phyloP scores from a whole-genome alignment of 1,284 basidiomycete genomes.

The Trichosporon asahii region DNA sequence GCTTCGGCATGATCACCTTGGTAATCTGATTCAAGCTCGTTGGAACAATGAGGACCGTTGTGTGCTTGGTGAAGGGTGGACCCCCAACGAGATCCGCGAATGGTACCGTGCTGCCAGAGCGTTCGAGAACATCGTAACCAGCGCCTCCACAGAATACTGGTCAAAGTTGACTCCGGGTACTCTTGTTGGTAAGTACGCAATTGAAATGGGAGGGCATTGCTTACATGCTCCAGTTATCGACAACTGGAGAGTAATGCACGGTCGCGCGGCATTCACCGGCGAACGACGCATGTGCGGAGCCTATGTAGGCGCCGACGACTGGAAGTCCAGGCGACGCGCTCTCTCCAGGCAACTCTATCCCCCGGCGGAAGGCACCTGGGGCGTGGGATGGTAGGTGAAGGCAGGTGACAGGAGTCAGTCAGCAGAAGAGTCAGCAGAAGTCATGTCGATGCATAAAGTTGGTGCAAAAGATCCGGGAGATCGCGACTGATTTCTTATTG shows the following conservation, averaged over 20 bases:
- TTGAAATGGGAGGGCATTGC: slow-evolving; percentile 1
- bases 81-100: slow-evolving; percentile 60
- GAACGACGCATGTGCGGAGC: slow-evolving; percentile 90
- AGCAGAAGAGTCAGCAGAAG: background rate
- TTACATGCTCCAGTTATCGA: slow-evolving; percentile 64
- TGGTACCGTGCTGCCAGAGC: slow-evolving; percentile 81
- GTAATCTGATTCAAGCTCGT: slow-evolving; percentile 70
- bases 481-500: too few relatives aligned
- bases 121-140: slow-evolving; percentile 75
- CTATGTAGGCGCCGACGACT: slow-evolving; percentile 89
- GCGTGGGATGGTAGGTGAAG: background rate
- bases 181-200: slow-evolving; percentile 73
- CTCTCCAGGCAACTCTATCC: slow-evolving; percentile 44
- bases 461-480: background rate
- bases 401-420: too few relatives aligned
- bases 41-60: slow-evolving; percentile 97
- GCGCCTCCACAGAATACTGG: slow-evolving; percentile 85
- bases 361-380: background rate
- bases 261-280: slow-evolving; percentile 82
- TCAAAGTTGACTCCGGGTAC: slow-evolving; percentile 80
- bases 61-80: slow-evolving; percentile 62
- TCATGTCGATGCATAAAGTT: background rate
- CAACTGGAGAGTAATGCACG: slow-evolving; percentile 92
- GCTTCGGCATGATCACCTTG: slow-evolving; percentile 61
- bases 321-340: slow-evolving; percentile 68